Percentiles rank a stretch among this genome's conserved stretches.
phyloP scores from a whole-genome alignment of 2,329 filamentous ascomycete genomes.

The Fusarium brevicatenulatum region DNA sequence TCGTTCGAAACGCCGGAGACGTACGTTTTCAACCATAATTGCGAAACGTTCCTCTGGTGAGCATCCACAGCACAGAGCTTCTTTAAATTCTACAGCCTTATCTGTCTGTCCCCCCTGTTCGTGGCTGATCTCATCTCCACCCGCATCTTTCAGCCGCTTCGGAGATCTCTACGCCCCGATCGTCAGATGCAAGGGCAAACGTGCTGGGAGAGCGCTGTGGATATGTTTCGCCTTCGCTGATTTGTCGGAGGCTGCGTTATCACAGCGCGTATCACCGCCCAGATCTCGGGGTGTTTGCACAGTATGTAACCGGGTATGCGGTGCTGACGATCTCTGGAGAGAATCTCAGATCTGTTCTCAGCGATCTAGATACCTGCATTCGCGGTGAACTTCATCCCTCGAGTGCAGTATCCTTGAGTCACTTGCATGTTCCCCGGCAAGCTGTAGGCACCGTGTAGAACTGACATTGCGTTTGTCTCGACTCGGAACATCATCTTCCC shows the following conservation, averaged over 20 bases:
- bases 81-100: not conserved
- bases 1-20: not conserved
- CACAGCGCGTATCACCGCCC: not conserved
- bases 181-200: not conserved
- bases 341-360: not conserved
- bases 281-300: not conserved
- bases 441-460: accelerated
- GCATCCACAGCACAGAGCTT: not conserved
- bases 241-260: not conserved
- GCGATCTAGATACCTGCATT: not conserved
- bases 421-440: accelerated
- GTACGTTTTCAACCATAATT: not conserved
- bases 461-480: not conserved
- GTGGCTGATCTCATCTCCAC: not conserved
- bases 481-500: not conserved
- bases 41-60: not conserved
- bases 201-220: not conserved
- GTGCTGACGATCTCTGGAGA: not conserved
- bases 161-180: not conserved
- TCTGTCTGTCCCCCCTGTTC: not conserved
- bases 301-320: not conserved
- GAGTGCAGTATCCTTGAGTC: accelerated
- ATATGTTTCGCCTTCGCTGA: not conserved
- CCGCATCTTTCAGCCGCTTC: not conserved
- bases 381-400: not conserved